These are phyloP conservation scores for Pharnaceum exiguum DNA, from an alignment of 148 eudicot genomes.

Conservation along the genomic window DNA sequence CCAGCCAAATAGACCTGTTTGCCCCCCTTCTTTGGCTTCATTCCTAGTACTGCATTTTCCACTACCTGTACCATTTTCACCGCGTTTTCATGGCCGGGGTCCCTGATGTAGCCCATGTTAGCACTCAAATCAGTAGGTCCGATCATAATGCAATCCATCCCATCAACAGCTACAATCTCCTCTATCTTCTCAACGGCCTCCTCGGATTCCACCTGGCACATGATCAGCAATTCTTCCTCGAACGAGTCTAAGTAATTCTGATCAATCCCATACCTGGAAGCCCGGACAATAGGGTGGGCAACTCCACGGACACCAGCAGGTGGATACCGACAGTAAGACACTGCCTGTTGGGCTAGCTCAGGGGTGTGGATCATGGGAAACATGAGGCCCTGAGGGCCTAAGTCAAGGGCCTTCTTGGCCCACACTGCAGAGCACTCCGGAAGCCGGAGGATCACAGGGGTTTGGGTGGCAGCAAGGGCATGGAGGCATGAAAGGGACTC, in stretches of 20 bases:
- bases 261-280: constrained; percentile 57
- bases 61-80: constrained; percentile 40
- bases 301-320: constrained; percentile 63
- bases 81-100: constrained; percentile 63
- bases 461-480: constrained; percentile 55
- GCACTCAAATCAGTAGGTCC: constrained; percentile 82
- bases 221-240: constrained; percentile 64
- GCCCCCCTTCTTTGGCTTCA: constrained; percentile 17
- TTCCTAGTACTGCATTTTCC: constrained; percentile 43
- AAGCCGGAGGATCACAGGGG: constrained; percentile 56
- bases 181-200: constrained; percentile 48
- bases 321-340: constrained; percentile 63
- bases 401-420: constrained; percentile 82
- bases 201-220: constrained; percentile 74
- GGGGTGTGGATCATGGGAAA: constrained; percentile 67
- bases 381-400: constrained; percentile 80
- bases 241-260: constrained; percentile 45
- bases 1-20: constrained; percentile 50
- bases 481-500: constrained; percentile 60
- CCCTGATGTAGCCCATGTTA: constrained; percentile 64
- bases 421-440: constrained; percentile 56
- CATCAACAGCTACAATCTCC: constrained; percentile 65
- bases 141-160: constrained; percentile 67
- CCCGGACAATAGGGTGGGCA: constrained; percentile 61
- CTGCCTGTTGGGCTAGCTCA: constrained; percentile 45